Percentiles rank a stretch among this genome's conserved stretches.
phyloP scores from a whole-genome alignment of 169 alveolate genomes.

The Amoebophrya sp. region DNA sequence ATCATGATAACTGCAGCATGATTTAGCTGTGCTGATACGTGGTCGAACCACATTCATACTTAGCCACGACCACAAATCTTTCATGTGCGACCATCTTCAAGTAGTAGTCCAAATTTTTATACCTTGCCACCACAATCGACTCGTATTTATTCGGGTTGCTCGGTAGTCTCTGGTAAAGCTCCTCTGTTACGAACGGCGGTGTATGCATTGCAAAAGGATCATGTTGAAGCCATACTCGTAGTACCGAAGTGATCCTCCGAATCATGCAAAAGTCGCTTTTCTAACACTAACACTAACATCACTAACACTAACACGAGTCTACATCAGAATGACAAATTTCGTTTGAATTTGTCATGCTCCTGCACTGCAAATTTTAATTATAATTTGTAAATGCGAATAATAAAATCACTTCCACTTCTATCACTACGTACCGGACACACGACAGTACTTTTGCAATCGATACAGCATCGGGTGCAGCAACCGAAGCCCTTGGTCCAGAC shows the following conservation, averaged over 20 bases:
- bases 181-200: conserved; percentile 85
- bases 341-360: neutral
- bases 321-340: too few relatives aligned
- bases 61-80: too few relatives aligned
- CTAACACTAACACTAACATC: neutral
- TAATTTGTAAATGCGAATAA: neutral
- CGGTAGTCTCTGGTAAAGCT: conserved; percentile 77
- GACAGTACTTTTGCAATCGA: neutral
- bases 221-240: neutral
- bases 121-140: neutral
- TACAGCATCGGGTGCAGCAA: conserved; percentile 80
- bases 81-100: too few relatives aligned
- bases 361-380: neutral
- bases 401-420: neutral
- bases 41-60: too few relatives aligned
- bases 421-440: neutral
- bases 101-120: too few relatives aligned
- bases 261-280: neutral
- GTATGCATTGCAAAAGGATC: neutral
- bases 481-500: conserved; percentile 68
- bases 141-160: conserved; percentile 37
- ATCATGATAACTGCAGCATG: neutral
- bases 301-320: neutral
- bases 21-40: too few relatives aligned
- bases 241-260: neutral